Evolutionary conservation across 2,329 filamentous ascomycete genomes (phyloP).

Genomic region (Lecanicillium sp.): DNA sequence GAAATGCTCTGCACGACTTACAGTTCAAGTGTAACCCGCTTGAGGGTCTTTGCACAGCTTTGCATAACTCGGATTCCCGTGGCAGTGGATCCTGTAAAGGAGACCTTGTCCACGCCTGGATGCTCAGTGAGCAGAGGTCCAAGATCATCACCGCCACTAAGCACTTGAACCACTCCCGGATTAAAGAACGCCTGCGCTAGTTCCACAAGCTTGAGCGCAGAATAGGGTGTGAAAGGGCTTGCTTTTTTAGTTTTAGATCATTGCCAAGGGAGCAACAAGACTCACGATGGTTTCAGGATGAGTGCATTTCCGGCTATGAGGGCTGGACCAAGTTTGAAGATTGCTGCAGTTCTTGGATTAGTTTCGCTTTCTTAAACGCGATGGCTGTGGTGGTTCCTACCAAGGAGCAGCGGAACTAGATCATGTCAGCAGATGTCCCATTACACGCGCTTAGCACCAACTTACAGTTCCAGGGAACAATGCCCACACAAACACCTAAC

Average conservation of each 20-base stretch:
- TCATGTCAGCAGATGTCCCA: too few species aligned
- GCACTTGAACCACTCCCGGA: slow-evolving; percentile 51
- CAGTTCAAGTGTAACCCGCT: slow-evolving; percentile 53
- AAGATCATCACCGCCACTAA: slow-evolving; percentile 52
- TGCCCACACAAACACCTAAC: slow-evolving; percentile 35
- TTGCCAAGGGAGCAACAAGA: background rate
- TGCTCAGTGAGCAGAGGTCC: slow-evolving; percentile 52
- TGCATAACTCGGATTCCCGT: slow-evolving; percentile 55
- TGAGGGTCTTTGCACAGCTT: slow-evolving; percentile 46
- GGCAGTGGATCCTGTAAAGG: slow-evolving; percentile 52
- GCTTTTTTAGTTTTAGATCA: background rate
- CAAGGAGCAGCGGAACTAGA: too few species aligned
- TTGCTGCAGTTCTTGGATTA: too few species aligned
- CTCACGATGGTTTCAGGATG: slow-evolving; percentile 44
- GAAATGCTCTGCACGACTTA: slow-evolving; percentile 7
- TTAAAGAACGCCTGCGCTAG: slow-evolving; percentile 49
- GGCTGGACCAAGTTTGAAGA: slow-evolving; percentile 47
- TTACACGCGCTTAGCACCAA: too few species aligned
- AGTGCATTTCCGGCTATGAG: slow-evolving; percentile 47
- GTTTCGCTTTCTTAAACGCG: too few species aligned
- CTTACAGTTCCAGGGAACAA: slow-evolving; percentile 50
- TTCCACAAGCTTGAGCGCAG: slow-evolving; percentile 50
- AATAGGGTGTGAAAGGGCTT: slow-evolving; percentile 47
- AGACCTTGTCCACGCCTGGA: slow-evolving; percentile 52
- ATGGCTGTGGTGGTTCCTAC: too few species aligned